phyloP scores from a whole-genome alignment of 139 green algal genomes.

The Auxenochlorella pyrenoidosa region DNA sequence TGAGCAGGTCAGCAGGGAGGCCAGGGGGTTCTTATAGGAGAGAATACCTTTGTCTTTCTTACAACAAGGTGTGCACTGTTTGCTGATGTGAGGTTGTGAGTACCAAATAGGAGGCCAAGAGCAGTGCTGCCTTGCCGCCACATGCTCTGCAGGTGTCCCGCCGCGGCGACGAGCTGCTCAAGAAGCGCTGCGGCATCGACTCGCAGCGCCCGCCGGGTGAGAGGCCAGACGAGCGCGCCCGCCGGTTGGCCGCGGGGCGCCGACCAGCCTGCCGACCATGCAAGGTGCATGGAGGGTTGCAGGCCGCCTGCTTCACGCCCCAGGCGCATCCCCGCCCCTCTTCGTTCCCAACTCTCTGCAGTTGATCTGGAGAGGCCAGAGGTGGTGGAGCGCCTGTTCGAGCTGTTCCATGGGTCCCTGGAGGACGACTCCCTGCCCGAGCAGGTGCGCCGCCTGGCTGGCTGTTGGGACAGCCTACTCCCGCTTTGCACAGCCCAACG shows the following conservation, averaged over 20 bases:
- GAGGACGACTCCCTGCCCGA: slow-evolving; percentile 33
- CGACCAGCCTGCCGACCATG: too few species aligned
- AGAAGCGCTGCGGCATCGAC: slow-evolving; percentile 57
- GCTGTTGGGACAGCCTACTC: background rate
- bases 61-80: too few species aligned
- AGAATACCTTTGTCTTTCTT: too few species aligned
- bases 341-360: background rate
- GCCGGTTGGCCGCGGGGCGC: background rate
- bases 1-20: slow-evolving; percentile 57
- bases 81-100: too few species aligned
- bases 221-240: background rate
- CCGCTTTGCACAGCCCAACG: background rate
- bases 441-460: background rate
- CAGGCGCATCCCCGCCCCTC: background rate
- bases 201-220: slow-evolving; percentile 5
- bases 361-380: slow-evolving; percentile 75
- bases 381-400: slow-evolving; percentile 63
- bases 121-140: too few species aligned
- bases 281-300: too few species aligned
- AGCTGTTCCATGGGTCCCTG: slow-evolving; percentile 70
- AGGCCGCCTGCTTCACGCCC: too few species aligned
- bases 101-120: too few species aligned
- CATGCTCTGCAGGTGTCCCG: slow-evolving; percentile 44
- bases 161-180: slow-evolving; percentile 82
- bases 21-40: too few species aligned